These are phyloP conservation scores for Dryadomyces quercivorus DNA, from an alignment of 2,329 filamentous ascomycete species.

Conservation along the genomic window DNA sequence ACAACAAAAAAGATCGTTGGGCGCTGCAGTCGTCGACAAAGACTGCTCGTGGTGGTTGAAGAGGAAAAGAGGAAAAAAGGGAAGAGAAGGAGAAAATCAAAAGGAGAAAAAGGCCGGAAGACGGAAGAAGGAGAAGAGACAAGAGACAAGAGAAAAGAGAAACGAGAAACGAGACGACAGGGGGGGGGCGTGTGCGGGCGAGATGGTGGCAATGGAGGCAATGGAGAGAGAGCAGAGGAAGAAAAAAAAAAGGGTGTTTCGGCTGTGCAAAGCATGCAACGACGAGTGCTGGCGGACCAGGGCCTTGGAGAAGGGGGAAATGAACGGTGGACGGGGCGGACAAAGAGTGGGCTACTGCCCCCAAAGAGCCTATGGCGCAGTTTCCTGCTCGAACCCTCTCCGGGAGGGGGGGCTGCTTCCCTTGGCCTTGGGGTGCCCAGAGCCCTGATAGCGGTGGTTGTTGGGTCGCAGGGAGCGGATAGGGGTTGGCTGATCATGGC, in stretches of 20 bases:
- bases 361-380: too few species aligned
- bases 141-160: not conserved
- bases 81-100: too few species aligned
- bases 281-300: not conserved
- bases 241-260: not conserved
- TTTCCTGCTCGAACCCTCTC: not conserved
- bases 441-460: too few species aligned
- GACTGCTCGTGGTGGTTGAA: not conserved
- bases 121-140: not conserved
- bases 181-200: not conserved
- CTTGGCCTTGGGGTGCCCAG: not conserved
- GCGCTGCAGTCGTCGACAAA: not conserved
- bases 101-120: not conserved
- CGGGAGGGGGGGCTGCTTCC: not conserved
- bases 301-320: constrained; percentile 1
- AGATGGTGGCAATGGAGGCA: not conserved
- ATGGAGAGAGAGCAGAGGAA: not conserved
- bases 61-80: not conserved
- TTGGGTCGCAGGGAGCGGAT: not conserved
- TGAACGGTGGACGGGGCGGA: not conserved
- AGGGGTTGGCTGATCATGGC: not conserved
- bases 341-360: not conserved
- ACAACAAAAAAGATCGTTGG: not conserved
- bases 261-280: constrained; percentile 1
- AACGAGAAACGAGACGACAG: constrained; percentile 1